Percentiles rank a stretch among this genome's conserved stretches.
These are phyloP conservation scores for Phytophthora constricta DNA, from an alignment of 352 stramenopile genomes.

Conservation along the genomic window DNA sequence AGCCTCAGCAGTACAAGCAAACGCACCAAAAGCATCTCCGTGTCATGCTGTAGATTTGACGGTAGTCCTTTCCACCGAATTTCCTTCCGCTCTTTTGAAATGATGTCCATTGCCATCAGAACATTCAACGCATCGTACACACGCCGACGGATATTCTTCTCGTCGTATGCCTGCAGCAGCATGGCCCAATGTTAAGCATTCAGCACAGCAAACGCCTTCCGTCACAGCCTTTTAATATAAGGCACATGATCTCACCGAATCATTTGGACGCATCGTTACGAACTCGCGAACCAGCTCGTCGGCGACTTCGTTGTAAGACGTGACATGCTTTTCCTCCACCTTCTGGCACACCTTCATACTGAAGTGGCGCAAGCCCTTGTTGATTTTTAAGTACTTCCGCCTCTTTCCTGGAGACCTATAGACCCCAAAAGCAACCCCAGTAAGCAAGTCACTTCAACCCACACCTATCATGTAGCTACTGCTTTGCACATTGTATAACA, in stretches of 20 bases:
- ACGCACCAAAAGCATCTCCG: slow-evolving; percentile 84
- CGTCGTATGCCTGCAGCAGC: slow-evolving; percentile 90
- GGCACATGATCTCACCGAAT: slow-evolving; percentile 45
- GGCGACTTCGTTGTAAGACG: slow-evolving; percentile 95
- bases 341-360: slow-evolving; percentile 97
- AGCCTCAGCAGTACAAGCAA: slow-evolving; percentile 1
- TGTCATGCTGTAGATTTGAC: slow-evolving; percentile 85
- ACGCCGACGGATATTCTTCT: slow-evolving; percentile 96
- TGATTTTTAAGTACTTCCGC: slow-evolving; percentile 85
- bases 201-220: no score
- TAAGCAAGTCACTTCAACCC: background rate
- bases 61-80: slow-evolving; percentile 88
- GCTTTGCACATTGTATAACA: background rate
- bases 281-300: slow-evolving; percentile 94
- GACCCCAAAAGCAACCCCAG: background rate
- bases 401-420: slow-evolving; percentile 72
- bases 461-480: background rate
- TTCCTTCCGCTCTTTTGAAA: slow-evolving; percentile 96
- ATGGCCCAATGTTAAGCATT: no score
- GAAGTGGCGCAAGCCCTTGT: slow-evolving; percentile 94
- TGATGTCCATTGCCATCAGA: slow-evolving; percentile 98
- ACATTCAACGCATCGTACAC: slow-evolving; percentile 98
- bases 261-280: slow-evolving; percentile 83
- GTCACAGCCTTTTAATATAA: background rate
- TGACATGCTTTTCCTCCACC: slow-evolving; percentile 96